Evolutionary conservation across 2,329 filamentous ascomycete species (phyloP).

Genomic region (Tothia fuscella): DNA sequence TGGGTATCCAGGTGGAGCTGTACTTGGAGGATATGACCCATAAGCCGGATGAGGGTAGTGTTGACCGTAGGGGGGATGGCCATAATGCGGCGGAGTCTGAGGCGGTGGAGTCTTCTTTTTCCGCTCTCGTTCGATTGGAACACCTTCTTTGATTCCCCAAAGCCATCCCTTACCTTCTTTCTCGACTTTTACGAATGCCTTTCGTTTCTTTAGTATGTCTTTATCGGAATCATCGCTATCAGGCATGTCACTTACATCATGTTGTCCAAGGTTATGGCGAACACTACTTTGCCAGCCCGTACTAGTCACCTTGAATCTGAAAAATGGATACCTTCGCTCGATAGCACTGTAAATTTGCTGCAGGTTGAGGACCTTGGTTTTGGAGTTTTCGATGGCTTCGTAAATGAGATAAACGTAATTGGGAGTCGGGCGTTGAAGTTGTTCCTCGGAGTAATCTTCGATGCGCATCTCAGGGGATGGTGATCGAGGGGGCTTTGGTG

Average conservation of each 20-base stretch:
- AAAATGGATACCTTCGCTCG: constrained; percentile 51
- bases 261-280: constrained; percentile 50
- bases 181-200: constrained; percentile 12
- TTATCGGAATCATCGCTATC: not conserved
- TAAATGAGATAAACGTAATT: constrained; percentile 55
- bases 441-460: constrained; percentile 58
- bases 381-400: constrained; percentile 46
- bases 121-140: constrained; percentile 10
- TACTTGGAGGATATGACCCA: not conserved
- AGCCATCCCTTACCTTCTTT: constrained; percentile 13
- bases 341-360: constrained; percentile 55
- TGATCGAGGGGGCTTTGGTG: constrained; percentile 36
- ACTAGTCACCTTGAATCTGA: constrained; percentile 46
- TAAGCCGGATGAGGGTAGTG: not conserved
- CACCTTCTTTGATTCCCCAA: constrained; percentile 11
- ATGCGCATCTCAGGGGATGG: constrained; percentile 51
- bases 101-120: constrained; percentile 12
- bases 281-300: constrained; percentile 57
- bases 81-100: constrained; percentile 5
- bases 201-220: not conserved
- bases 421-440: constrained; percentile 54
- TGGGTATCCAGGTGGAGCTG: not conserved
- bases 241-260: constrained; percentile 24
- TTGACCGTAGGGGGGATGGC: not conserved
- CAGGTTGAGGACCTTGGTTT: constrained; percentile 45